Percentiles rank a stretch among this genome's conserved stretches.
Conservation (phyloP, 257 asterid species). For the Solanum infundibuliforme region DNA sequence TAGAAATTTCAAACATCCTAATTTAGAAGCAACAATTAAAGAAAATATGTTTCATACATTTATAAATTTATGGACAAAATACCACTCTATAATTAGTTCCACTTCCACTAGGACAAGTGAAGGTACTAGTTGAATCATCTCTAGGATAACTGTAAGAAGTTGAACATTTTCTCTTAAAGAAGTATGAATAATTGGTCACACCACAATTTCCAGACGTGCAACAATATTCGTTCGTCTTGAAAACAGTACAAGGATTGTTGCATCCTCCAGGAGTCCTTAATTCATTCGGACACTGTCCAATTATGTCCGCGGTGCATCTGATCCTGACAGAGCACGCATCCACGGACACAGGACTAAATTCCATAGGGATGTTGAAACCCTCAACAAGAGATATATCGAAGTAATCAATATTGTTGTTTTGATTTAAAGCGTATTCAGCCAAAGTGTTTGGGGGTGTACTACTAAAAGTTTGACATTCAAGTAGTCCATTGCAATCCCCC, state of each 20-base stretch:
- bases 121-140: neutral
- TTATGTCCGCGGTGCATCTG: neutral
- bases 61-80: too few relatives aligned
- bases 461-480: slow-evolving; percentile 6
- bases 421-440: slow-evolving; percentile 29
- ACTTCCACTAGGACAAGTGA: neutral
- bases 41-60: too few relatives aligned
- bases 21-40: too few relatives aligned
- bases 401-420: neutral
- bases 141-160: neutral
- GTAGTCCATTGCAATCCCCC: slow-evolving; percentile 40
- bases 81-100: too few relatives aligned
- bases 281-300: slow-evolving; percentile 1
- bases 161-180: slow-evolving; percentile 9
- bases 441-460: slow-evolving; percentile 29
- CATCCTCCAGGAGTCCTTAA: slow-evolving; percentile 12
- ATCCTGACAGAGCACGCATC: slow-evolving; percentile 2
- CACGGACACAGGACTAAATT: slow-evolving; percentile 19
- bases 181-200: neutral
- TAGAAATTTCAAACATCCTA: neutral
- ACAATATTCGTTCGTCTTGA: neutral
- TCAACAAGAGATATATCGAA: slow-evolving; percentile 21
- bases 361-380: slow-evolving; percentile 36
- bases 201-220: slow-evolving; percentile 1
- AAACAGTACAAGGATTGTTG: slow-evolving; percentile 11